Base-by-base conservation (phyloP, 768 basidiomycete genomes). In the Termitomyces sp. region DNA sequence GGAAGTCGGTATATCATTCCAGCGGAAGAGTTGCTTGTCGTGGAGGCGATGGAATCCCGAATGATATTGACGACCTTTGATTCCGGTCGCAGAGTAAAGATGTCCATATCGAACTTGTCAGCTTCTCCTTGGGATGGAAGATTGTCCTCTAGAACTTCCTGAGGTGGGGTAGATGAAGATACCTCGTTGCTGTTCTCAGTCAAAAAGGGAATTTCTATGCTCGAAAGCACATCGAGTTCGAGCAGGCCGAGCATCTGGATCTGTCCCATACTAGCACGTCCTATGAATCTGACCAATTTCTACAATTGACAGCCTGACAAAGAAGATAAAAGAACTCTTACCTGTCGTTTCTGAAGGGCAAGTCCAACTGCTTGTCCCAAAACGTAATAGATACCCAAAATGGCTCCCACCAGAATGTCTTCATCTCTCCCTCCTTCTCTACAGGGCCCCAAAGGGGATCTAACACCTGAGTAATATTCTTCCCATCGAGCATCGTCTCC, bases 191-290 rank as follows among this genome's bases (percentile, higher is more conserved):
- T 33, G 61, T 74, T 69, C 32, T 83, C 81, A 8, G 82, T 79
- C 27, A 93, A 72, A 67, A 85, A 89, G 1, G 95, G 95, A 13
- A 97, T 85, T 61, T 91, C 89, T 59, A 97, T 95, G 61, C 87
- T 88, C 5, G 92, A 88, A 22, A 93, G 84, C 32, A 97, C 88
- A 64, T 96, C 94, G 64, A 95, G 91, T 63, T 94, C 94, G 44
- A 96, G 77, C 9, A 96, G 76, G 6, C 95, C 95, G 1, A 97
- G 82, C 91, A 93, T 95, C 67, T 97, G 91, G 39, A 97, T 93
- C 68, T 95, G 92, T 65, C 94, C 92, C 93, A 97, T 96, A 74
- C 93, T 92, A n/a, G 91, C 94, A 32, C 96, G 85, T 5, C 93
- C 89, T 26, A 98, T 79, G 68, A 98, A 98, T 59, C 96, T 95